Evolutionary conservation across 306 rosid genomes (phyloP).

Genomic region (Lotus japonicus): DNA sequence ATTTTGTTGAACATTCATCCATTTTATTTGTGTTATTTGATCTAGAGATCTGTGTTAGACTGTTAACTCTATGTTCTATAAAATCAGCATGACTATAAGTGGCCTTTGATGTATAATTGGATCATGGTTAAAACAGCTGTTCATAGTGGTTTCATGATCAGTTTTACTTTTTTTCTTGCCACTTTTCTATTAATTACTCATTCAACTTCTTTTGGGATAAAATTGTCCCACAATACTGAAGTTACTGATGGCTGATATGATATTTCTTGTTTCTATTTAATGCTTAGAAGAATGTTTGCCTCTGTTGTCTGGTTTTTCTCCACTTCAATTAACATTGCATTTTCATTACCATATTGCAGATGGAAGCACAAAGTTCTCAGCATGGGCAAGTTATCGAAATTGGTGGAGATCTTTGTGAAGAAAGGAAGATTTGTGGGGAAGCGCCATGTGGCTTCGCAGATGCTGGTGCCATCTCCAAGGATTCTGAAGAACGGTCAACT

Average conservation of each 20-base stretch:
- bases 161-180: neutral
- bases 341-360: constrained; percentile 33
- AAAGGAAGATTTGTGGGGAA: constrained; percentile 58
- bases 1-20: neutral
- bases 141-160: neutral
- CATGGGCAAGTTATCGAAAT: constrained; percentile 47
- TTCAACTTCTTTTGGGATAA: constrained; percentile 6
- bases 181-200: neutral
- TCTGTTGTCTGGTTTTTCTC: neutral
- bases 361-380: constrained; percentile 40
- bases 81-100: neutral
- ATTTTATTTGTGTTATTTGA: neutral
- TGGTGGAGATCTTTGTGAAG: constrained; percentile 29
- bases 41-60: neutral
- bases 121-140: neutral
- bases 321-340: neutral
- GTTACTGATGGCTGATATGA: neutral
- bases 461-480: constrained; percentile 41
- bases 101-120: constrained; percentile 2
- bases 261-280: constrained; percentile 8
- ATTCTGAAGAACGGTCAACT: constrained; percentile 51
- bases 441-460: constrained; percentile 58
- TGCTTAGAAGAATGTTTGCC: neutral
- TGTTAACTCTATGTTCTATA: neutral
- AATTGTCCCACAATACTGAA: neutral